Conservation (phyloP, 1,284 basidiomycete species). For the Moniliella sp. region DNA sequence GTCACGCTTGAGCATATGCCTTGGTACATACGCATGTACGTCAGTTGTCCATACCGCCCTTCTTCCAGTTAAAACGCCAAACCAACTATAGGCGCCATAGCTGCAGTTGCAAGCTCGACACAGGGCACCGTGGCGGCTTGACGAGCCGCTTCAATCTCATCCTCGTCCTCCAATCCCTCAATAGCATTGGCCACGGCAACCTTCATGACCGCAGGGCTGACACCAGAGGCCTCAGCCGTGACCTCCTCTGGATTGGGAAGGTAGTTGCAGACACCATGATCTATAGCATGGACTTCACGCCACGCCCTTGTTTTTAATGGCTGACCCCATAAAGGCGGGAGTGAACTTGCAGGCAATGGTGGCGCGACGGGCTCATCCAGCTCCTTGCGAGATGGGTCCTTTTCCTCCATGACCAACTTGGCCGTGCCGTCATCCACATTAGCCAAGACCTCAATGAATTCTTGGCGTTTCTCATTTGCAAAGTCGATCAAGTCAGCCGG, state of each 20-base stretch:
- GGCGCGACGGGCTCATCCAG: conserved; percentile 72
- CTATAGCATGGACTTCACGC: conserved; percentile 77
- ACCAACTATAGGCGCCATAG: conserved; percentile 63
- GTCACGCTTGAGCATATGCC: conserved; percentile 91
- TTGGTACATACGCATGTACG: conserved; percentile 97
- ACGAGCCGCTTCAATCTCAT: neutral
- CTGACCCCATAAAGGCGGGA: no score
- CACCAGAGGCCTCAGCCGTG: conserved; percentile 59
- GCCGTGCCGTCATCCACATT: conserved; percentile 87
- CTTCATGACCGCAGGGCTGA: conserved; percentile 41
- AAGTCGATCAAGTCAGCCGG: conserved; percentile 45
- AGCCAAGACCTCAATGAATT: conserved; percentile 81
- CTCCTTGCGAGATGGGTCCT: conserved; percentile 39
- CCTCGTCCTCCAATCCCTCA: conserved; percentile 8
- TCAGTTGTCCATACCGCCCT: conserved; percentile 85
- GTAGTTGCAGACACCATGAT: conserved; percentile 89
- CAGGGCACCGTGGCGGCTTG: conserved; percentile 6
- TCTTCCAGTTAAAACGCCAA: conserved; percentile 97
- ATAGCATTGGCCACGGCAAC: conserved; percentile 17
- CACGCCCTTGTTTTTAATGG: conserved; percentile 97
- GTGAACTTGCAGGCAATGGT: no score
- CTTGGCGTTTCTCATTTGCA: conserved; percentile 37
- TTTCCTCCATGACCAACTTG: conserved; percentile 64
- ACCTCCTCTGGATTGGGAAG: conserved; percentile 71
- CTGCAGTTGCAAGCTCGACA: conserved; percentile 21